Base-by-base conservation (phyloP, 1,284 basidiomycete species). In the Irpex rosettiformis region DNA sequence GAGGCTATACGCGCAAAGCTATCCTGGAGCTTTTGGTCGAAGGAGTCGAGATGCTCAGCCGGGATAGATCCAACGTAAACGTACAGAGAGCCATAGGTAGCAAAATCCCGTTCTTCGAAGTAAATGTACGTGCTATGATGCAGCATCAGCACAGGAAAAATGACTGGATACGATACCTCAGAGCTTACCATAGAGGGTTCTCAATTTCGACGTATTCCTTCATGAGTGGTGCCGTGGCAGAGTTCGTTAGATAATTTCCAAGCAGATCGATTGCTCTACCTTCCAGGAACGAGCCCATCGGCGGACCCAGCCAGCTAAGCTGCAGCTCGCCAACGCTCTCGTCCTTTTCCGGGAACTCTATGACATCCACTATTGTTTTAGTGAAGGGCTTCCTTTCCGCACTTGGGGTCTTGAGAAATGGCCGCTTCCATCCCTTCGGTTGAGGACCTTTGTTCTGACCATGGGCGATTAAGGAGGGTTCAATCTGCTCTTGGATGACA, bases 341-440 rank as follows among this genome's bases (percentile, higher is more conserved):
- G 71, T 99, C 96, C 73, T 94, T 88, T 74, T 98, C 97, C n/a
- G 97, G 97, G 69, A 99, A 99, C 66, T 96, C 91, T 29, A 98
- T 85, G 0, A 81, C 79, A 58, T 88, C 82, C 61, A 82, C 84
- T 52, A 79, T 69, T 2, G 83, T 80, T 61, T 82, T 70, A 7
- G 78, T 58, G 25, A 93, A 81, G 4, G 81, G 79, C 3, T 81
- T 78, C 8, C 90, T 80, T 11, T 77, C 71, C 1, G 88, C 85
- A 61, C 91, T 94, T 0, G 84, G 66, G 0, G 96, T 96, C 75
- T 98, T 95, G 21, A 98, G 67, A 69, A 99, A 99, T 0, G 97
- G 97, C 11, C 96, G 85, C 66, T 91, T 93, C 96, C 96, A 99
- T 8, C 87, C 92, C 2, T 76, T 66, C 1, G 96, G 92, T 49